Evolutionary conservation across 306 rosid genomes (phyloP).

Genomic region (Rosa multiflora): DNA sequence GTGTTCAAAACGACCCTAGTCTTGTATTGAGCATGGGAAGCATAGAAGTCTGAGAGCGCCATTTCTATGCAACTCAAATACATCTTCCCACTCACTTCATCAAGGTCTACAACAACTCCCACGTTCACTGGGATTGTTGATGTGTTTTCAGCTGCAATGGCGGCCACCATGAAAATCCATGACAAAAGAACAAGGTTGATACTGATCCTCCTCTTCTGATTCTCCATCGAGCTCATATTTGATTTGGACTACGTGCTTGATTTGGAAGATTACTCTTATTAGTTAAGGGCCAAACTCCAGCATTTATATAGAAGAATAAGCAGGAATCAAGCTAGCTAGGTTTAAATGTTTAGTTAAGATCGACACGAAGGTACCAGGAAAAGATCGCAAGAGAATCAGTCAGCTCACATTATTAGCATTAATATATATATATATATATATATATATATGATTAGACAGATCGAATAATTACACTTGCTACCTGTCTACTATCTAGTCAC

Average conservation of each 20-base stretch:
- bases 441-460: no score
- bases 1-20: conserved; percentile 13
- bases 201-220: background rate
- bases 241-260: background rate
- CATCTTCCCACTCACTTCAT: conserved; percentile 7
- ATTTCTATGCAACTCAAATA: conserved; percentile 23
- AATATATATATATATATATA: no score
- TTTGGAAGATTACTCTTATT: background rate
- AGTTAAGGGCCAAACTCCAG: background rate
- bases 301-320: background rate
- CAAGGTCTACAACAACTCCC: conserved; percentile 13
- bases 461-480: no score
- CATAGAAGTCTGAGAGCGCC: conserved; percentile 23
- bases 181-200: background rate
- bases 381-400: no score
- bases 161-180: background rate
- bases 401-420: no score
- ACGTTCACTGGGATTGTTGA: background rate
- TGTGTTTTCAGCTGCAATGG: background rate
- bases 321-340: background rate
- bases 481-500: no score
- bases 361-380: no score
- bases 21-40: background rate
- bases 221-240: background rate
- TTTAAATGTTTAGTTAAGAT: no score